Base-by-base conservation (phyloP, 1,139 yeast species). In the Candida glucosophila region DNA sequence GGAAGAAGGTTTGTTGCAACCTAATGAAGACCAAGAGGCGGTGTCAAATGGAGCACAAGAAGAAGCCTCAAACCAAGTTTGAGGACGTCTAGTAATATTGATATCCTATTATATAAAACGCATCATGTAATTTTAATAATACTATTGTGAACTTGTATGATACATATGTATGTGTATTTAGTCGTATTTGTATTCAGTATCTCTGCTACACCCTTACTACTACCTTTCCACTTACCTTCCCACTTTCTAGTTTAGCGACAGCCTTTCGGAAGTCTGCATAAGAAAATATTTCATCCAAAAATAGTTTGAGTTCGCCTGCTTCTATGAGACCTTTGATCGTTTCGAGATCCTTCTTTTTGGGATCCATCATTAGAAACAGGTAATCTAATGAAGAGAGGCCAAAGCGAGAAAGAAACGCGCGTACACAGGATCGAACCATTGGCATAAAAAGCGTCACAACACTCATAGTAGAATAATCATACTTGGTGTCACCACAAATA, bases 151-250 rank as follows among this genome's bases (percentile, higher is more conserved):
- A n/a, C n/a, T n/a, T n/a, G n/a, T n/a, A n/a, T n/a, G n/a, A n/a
- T n/a, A n/a, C n/a, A n/a, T n/a, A n/a, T n/a, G n/a, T n/a, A n/a
- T n/a, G n/a, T n/a, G n/a, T n/a, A n/a, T n/a, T n/a, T n/a, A n/a
- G n/a, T n/a, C n/a, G n/a, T n/a, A n/a, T n/a, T n/a, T n/a, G n/a
- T n/a, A n/a, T n/a, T n/a, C n/a, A n/a, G n/a, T n/a, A n/a, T n/a
- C n/a, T n/a, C n/a, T n/a, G n/a, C n/a, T n/a, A 11, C 12, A 57
- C 39, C 34, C 47, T 44, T 17, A 72, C 35, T 5, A 80, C 64
- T 20, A 80, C 59, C 44, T 81, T 81, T 20, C 93, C 93, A 31
- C 59, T 62, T 3, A 78, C 75, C 26, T 49, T 58, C 29, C 70
- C 68, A 11, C 59, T 47, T 10, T 45, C 48, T 19, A 77, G 45